phyloP scores from a whole-genome alignment of 441 rosid species.

The Eugenia klotzschiana region DNA sequence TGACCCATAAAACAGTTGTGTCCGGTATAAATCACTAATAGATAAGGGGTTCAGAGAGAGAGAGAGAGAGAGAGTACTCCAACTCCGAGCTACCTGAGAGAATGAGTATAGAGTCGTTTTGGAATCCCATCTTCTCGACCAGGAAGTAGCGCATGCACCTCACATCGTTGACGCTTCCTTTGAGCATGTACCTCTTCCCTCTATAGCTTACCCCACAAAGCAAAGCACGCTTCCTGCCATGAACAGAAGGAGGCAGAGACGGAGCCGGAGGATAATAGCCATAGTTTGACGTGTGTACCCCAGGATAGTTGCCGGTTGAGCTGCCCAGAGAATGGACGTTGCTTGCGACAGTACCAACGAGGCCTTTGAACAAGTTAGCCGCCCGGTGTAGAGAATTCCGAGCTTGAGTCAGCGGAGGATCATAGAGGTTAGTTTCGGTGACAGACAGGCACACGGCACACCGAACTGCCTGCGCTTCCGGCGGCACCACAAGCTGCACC shows the following conservation, averaged over 20 bases:
- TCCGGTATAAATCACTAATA: not conserved
- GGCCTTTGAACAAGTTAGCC: conserved; percentile 8
- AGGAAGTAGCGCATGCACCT: conserved; percentile 55
- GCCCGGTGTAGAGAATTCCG: conserved; percentile 12
- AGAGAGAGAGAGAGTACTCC: not conserved
- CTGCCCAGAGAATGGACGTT: not conserved
- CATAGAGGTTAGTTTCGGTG: conserved; percentile 13
- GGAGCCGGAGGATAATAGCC: not conserved
- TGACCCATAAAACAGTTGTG: not conserved
- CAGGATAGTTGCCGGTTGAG: not conserved
- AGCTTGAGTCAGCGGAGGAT: conserved; percentile 10
- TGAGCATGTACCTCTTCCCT: conserved; percentile 37
- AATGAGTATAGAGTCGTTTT: conserved; percentile 34
- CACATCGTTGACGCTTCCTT: conserved; percentile 64
- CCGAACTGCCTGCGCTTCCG: conserved; percentile 22
- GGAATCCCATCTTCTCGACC: conserved; percentile 51
- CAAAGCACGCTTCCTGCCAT: conserved; percentile 59
- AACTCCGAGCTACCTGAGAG: conserved; percentile 37
- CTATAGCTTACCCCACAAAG: conserved; percentile 52
- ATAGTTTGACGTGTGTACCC: not conserved
- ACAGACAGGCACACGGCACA: conserved; percentile 37
- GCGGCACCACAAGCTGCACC: conserved; percentile 26
- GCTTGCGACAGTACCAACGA: conserved; percentile 3
- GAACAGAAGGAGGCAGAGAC: conserved; percentile 20
- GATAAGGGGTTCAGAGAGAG: not conserved